These are phyloP conservation scores for Xylariaceae sp. DNA, from an alignment of 2,329 filamentous ascomycete species.

Conservation along the genomic window DNA sequence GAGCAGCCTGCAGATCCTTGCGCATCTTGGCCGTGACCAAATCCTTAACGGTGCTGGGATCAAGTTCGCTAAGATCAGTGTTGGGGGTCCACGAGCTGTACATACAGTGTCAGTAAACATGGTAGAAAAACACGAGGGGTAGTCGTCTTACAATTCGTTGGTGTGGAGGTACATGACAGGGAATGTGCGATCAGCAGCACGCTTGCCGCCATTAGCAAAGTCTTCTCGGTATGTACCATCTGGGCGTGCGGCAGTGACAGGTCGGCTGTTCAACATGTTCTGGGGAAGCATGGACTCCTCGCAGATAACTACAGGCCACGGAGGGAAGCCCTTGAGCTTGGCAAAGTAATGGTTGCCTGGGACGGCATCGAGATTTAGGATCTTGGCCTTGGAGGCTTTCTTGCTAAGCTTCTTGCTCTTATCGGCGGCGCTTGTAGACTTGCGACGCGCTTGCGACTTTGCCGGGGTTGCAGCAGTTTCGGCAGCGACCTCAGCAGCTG, in stretches of 20 bases:
- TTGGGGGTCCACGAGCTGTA: constrained; percentile 87
- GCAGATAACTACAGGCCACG: constrained; percentile 91
- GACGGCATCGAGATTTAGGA: constrained; percentile 72
- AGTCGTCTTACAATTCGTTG: constrained; percentile 85
- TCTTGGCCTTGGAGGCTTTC: constrained; percentile 73
- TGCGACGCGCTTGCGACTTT: constrained; percentile 57
- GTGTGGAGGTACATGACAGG: constrained; percentile 93
- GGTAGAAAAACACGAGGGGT: not conserved
- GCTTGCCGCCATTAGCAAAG: constrained; percentile 83
- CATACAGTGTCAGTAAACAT: not conserved
- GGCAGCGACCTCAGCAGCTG: constrained; percentile 7
- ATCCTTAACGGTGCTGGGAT: constrained; percentile 66
- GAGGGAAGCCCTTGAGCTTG: constrained; percentile 88
- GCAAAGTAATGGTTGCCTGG: constrained; percentile 91
- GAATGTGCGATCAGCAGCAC: constrained; percentile 78
- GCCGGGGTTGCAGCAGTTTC: constrained; percentile 17
- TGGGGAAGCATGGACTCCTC: constrained; percentile 91
- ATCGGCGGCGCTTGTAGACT: constrained; percentile 64
- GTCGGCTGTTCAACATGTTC: constrained; percentile 70
- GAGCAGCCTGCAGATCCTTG: constrained; percentile 76
- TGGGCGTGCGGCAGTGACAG: constrained; percentile 73
- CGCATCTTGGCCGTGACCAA: constrained; percentile 71
- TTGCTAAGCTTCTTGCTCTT: constrained; percentile 79
- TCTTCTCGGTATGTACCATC: constrained; percentile 87
- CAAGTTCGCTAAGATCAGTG: constrained; percentile 72